Conservation (phyloP, 2,329 filamentous ascomycete species). For the Botrytis byssoidea region DNA sequence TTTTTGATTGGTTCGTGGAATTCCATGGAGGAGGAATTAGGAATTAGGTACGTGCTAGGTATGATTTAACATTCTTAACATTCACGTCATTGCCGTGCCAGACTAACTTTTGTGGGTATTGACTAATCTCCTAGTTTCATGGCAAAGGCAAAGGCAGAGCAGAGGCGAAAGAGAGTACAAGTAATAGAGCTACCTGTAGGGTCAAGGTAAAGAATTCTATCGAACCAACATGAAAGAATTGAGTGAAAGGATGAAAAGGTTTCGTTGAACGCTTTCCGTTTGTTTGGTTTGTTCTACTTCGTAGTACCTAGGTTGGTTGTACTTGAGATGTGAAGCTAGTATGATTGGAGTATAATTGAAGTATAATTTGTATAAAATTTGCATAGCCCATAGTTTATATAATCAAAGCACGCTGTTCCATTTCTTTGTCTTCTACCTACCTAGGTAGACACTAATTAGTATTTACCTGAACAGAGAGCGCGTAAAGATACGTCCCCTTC, state of each 20-base stretch:
- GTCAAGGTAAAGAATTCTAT: neutral
- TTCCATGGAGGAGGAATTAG: neutral
- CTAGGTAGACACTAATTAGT: no score
- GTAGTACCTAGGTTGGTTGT: no score
- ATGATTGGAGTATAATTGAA: neutral
- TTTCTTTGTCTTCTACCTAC: neutral
- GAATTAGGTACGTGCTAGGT: neutral
- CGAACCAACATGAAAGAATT: neutral
- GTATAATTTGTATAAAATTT: neutral
- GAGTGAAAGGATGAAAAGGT: neutral
- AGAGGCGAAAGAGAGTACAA: neutral
- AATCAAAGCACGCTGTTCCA: neutral
- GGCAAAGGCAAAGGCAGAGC: no score
- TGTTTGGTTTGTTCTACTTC: neutral
- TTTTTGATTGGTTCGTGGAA: neutral
- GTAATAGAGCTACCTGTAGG: no score
- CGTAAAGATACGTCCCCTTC: no score
- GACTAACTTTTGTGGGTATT: neutral
- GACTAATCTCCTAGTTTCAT: neutral
- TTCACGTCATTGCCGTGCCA: constrained; percentile 1
- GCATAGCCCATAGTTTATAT: neutral
- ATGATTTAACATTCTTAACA: neutral
- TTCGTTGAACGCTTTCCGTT: neutral
- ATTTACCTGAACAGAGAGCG: no score
- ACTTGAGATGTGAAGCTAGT: neutral